Conservation (phyloP, 2,329 filamentous ascomycete genomes). For the Alternaria panax region DNA sequence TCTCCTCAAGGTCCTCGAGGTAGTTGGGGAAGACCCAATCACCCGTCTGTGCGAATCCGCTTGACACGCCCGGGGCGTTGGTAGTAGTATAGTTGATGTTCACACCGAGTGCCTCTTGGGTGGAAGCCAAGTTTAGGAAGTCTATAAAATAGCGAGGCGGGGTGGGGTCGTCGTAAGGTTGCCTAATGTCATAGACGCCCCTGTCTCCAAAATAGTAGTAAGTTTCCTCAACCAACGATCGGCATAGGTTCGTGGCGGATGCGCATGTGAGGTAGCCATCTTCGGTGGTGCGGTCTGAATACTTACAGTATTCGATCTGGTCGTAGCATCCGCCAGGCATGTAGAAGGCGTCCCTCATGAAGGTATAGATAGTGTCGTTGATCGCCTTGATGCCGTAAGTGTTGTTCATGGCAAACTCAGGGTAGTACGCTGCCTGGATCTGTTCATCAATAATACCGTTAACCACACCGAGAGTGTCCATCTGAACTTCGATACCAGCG, state of each 20-base stretch:
- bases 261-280: slow-evolving; percentile 47
- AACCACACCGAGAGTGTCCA: slow-evolving; percentile 63
- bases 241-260: slow-evolving; percentile 52
- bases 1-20: slow-evolving; percentile 56
- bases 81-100: slow-evolving; percentile 64
- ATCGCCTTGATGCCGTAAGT: slow-evolving; percentile 61
- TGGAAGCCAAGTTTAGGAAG: slow-evolving; percentile 61
- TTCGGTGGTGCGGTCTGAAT: slow-evolving; percentile 32
- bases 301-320: slow-evolving; percentile 57
- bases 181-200: slow-evolving; percentile 64
- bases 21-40: slow-evolving; percentile 57
- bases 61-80: slow-evolving; percentile 48
- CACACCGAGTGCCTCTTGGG: slow-evolving; percentile 59
- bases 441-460: slow-evolving; percentile 63
- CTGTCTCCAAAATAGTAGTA: slow-evolving; percentile 53
- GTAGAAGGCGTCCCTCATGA: slow-evolving; percentile 55
- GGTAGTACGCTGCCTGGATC: slow-evolving; percentile 57
- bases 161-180: slow-evolving; percentile 60
- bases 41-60: slow-evolving; percentile 56
- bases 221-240: slow-evolving; percentile 53
- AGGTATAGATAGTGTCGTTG: slow-evolving; percentile 56
- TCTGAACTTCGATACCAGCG: slow-evolving; percentile 59
- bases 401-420: slow-evolving; percentile 62
- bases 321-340: slow-evolving; percentile 61
- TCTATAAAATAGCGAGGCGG: slow-evolving; percentile 59